Evolutionary conservation across 139 green algal genomes (phyloP).

Genomic region (Chlorella sp.): DNA sequence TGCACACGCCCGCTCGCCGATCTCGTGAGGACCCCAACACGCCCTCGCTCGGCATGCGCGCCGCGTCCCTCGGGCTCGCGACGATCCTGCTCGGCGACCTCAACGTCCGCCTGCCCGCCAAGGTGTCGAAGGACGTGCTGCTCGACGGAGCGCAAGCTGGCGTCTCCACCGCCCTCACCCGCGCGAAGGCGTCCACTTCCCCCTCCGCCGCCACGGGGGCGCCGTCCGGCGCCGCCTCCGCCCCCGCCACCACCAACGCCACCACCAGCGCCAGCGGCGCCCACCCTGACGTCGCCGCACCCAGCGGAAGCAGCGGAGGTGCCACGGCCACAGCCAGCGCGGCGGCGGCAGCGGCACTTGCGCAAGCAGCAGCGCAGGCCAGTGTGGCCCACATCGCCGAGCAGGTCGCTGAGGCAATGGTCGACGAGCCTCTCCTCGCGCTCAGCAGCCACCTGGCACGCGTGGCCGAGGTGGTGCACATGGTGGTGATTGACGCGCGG

Average conservation of each 20-base stretch:
- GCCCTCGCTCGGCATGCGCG: slow-evolving; percentile 38
- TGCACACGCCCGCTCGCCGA: slow-evolving; percentile 56
- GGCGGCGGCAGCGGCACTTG: too few relatives aligned
- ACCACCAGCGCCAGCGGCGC: too few relatives aligned
- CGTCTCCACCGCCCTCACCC: neutral
- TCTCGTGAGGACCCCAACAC: neutral
- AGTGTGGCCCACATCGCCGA: neutral
- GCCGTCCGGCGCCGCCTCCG: neutral
- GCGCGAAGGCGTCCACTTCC: neutral
- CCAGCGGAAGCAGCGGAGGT: too few relatives aligned
- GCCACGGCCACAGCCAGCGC: too few relatives aligned
- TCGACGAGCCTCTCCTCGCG: neutral
- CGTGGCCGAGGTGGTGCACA: slow-evolving; percentile 56
- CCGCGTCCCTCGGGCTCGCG: slow-evolving; percentile 55
- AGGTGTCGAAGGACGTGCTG: neutral
- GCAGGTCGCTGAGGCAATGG: neutral
- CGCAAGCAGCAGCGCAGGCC: too few relatives aligned
- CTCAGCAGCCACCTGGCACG: slow-evolving; percentile 22
- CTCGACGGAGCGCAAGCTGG: neutral
- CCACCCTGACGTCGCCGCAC: too few relatives aligned
- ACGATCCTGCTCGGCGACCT: slow-evolving; percentile 49
- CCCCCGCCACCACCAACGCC: neutral
- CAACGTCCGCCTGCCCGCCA: neutral
- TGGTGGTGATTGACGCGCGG: slow-evolving; percentile 74
- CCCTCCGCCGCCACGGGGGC: neutral